phyloP scores from a whole-genome alignment of 805 yeast genomes.

The Candida stauntonica region DNA sequence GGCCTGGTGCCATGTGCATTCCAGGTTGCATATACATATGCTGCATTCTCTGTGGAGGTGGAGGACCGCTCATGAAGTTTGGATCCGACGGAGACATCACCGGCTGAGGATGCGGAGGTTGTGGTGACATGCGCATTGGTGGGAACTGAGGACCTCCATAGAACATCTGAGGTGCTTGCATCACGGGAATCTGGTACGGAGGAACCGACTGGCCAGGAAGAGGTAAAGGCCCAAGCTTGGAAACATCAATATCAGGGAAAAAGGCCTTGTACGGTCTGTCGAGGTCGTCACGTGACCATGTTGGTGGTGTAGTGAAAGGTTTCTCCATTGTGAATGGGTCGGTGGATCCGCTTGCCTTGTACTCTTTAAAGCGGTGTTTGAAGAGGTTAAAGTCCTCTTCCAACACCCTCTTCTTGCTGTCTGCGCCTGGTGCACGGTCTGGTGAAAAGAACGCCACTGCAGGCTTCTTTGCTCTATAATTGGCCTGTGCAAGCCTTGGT shows the following conservation, averaged over 20 bases:
- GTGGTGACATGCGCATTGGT: constrained; percentile 17
- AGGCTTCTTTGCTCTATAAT: constrained; percentile 9
- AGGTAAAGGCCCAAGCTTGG: constrained; percentile 12
- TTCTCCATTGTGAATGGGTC: constrained; percentile 46
- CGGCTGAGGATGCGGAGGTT: constrained; percentile 12
- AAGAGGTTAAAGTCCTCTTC: constrained; percentile 25
- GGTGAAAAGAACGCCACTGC: constrained; percentile 18
- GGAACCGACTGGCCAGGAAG: constrained; percentile 13
- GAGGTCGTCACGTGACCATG: constrained; percentile 48
- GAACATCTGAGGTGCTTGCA: constrained; percentile 18
- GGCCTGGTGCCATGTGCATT: constrained; percentile 6
- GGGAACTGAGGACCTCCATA: constrained; percentile 13
- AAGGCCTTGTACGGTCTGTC: constrained; percentile 52
- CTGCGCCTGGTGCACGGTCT: constrained; percentile 25
- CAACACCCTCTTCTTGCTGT: constrained; percentile 22
- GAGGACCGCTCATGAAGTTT: constrained; percentile 3
- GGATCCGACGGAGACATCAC: constrained; percentile 11
- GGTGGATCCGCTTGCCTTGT: constrained; percentile 21
- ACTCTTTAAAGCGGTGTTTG: constrained; percentile 24
- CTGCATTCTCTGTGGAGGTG: constrained; percentile 14
- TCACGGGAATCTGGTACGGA: constrained; percentile 19
- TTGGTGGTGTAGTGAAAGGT: constrained; percentile 71
- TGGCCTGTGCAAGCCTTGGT: constrained; percentile 19
- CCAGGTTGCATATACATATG: constrained; percentile 17
- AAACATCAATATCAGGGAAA: constrained; percentile 37